Base-by-base conservation (phyloP, 306 rosid genomes). In the Abrus pulchellus region DNA sequence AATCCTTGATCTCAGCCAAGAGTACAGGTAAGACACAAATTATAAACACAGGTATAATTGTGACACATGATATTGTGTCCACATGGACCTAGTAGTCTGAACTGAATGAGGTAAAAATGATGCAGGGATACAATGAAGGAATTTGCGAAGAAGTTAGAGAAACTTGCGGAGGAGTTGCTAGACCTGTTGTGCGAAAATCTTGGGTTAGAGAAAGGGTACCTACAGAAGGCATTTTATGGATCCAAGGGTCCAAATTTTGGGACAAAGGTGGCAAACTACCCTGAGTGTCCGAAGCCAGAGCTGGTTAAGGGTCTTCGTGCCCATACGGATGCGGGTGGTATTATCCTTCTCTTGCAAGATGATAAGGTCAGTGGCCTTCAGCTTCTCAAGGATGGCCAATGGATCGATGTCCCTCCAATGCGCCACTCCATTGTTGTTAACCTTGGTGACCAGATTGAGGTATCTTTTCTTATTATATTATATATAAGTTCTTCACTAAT, bases 331-430 rank as follows among this genome's bases (percentile, higher is more conserved):
- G 96, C 93, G 2, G 96, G 93, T 2, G 96, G 96, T 27, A 75
- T 91, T 52, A 86, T 91, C 85, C 86, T 91, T 3, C 90, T 91
- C 47, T 91, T 91, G 85, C 97, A 89, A 61, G 97, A 89, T 38
- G 90, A 91, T 86, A 91, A 88, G 81, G 97, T 91, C 61, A 81
- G 90, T 54, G 97, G 93, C n/a, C 88, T 91, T 27, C 93, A 91
- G 77, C 87, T 91, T n/a, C 90, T 88, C 59, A 91, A 89, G 54
- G 92, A 88, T 40, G 93, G 82, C 2, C 38, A 80, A 6, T 91
- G 97, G 97, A 64, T 91, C 6, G 92, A 88, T 70, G 97, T 91
- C 3, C 97, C 97, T 0, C 97, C 93, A 2, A 79, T 91, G 86
- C 93, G 92, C 68, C 92, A 91, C 80, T 91, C 97, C 47, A 85